Evolutionary conservation across 2,329 filamentous ascomycete species (phyloP).

Genomic region (Huntiella bhutanensis): DNA sequence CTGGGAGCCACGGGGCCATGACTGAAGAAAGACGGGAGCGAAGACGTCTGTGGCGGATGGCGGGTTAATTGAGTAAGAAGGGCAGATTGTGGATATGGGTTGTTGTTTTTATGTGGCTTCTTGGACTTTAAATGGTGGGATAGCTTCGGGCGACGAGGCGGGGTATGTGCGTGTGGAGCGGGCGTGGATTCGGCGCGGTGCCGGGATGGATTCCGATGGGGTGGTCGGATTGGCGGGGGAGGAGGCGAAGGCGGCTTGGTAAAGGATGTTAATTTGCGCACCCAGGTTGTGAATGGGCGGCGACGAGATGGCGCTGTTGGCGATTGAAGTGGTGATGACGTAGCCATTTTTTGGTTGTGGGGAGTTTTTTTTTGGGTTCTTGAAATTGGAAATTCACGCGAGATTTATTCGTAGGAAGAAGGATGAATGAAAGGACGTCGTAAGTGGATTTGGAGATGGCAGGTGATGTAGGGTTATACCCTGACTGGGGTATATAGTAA

Average conservation of each 20-base stretch:
- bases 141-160: conserved; percentile 6
- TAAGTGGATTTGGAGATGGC: neutral
- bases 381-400: too few relatives aligned
- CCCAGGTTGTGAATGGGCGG: conserved; percentile 78
- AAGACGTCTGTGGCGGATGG: neutral
- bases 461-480: neutral
- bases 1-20: conserved; percentile 5
- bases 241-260: conserved; percentile 30
- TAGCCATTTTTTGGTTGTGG: too few relatives aligned
- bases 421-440: neutral
- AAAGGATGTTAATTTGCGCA: conserved; percentile 81
- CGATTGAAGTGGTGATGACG: too few relatives aligned
- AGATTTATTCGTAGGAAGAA: neutral
- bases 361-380: too few relatives aligned
- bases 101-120: conserved; percentile 50
- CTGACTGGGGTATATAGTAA: too few relatives aligned
- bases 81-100: conserved; percentile 78
- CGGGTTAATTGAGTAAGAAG: conserved; percentile 20
- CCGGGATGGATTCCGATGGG: conserved; percentile 4
- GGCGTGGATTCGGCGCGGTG: conserved; percentile 8
- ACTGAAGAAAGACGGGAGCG: conserved; percentile 11
- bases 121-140: conserved; percentile 11
- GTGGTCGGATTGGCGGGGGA: conserved; percentile 14
- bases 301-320: conserved; percentile 29
- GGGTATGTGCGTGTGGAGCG: neutral